Conservation (phyloP, 2,329 filamentous ascomycete species). For the Talaromyces verruculosus region DNA sequence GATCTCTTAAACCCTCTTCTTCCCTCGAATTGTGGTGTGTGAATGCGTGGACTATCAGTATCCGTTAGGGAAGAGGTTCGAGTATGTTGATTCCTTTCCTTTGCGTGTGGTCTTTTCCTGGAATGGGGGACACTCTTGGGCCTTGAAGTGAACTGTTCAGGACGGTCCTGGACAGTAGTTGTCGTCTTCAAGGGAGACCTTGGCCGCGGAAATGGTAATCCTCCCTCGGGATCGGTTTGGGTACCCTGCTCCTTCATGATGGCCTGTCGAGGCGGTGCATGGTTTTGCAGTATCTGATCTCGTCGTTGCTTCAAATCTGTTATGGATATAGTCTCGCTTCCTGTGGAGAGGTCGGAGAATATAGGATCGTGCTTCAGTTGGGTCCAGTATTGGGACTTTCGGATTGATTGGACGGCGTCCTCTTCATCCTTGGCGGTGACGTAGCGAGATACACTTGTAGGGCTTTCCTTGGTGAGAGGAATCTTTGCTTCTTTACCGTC, state of each 20-base stretch:
- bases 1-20: constrained; percentile 13
- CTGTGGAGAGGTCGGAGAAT: constrained; percentile 47
- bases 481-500: constrained; percentile 25
- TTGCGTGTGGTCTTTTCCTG: background rate
- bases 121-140: constrained; percentile 1
- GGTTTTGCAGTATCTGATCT: constrained; percentile 29
- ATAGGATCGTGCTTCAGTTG: constrained; percentile 52
- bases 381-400: constrained; percentile 52
- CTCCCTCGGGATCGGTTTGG: constrained; percentile 15
- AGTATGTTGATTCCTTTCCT: background rate
- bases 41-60: constrained; percentile 1
- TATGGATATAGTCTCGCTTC: constrained; percentile 45
- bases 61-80: constrained; percentile 16
- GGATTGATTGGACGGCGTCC: constrained; percentile 48
- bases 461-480: background rate
- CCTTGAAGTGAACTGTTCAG: background rate
- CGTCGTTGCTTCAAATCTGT: constrained; percentile 45
- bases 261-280: constrained; percentile 28
- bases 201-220: background rate
- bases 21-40: background rate
- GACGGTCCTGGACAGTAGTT: background rate
- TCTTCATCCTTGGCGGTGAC: constrained; percentile 46
- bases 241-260: constrained; percentile 21
- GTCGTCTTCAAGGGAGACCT: background rate
- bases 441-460: constrained; percentile 52